Conservation (phyloP, 2,329 filamentous ascomycete genomes). For the Colletotrichum higginsianum region DNA sequence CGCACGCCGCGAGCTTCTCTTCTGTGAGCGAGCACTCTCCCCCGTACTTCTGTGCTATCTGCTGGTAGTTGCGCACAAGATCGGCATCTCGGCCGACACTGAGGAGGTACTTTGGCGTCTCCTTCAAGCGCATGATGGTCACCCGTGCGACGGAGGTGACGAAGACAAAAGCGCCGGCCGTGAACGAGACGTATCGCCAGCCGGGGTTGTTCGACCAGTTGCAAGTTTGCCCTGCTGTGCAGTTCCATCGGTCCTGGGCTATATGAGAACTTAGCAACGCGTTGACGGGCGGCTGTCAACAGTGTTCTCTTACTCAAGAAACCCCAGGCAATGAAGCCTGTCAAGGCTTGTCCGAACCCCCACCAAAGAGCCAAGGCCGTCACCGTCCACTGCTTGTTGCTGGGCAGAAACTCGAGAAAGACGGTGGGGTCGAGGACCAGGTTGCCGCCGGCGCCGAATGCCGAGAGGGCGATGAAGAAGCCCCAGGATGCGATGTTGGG, state of each 20-base stretch:
- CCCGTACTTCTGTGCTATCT: conserved; percentile 56
- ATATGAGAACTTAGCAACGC: neutral
- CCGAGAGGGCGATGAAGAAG: conserved; percentile 70
- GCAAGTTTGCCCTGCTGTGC: conserved; percentile 55
- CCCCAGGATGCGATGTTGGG: conserved; percentile 74
- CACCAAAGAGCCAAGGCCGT: conserved; percentile 72
- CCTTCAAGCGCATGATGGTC: conserved; percentile 67
- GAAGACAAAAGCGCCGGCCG: conserved; percentile 61
- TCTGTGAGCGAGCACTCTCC: conserved; percentile 57
- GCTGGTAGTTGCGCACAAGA: conserved; percentile 60
- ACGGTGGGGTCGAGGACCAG: conserved; percentile 73
- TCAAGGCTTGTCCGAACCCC: conserved; percentile 63
- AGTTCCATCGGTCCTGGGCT: conserved; percentile 60
- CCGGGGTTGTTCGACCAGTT: conserved; percentile 61
- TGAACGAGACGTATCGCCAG: conserved; percentile 66
- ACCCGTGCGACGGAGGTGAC: conserved; percentile 67
- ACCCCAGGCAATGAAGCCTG: conserved; percentile 66
- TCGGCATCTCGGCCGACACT: conserved; percentile 66
- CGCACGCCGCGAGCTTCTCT: conserved; percentile 61
- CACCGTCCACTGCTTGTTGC: conserved; percentile 74
- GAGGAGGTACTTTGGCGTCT: conserved; percentile 73
- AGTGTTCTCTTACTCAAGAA: conserved; percentile 56
- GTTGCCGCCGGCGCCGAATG: conserved; percentile 76
- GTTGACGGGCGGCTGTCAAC: neutral
- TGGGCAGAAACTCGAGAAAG: conserved; percentile 61